Conservation (phyloP, 345 rosid species). For the Brassica incana region DNA sequence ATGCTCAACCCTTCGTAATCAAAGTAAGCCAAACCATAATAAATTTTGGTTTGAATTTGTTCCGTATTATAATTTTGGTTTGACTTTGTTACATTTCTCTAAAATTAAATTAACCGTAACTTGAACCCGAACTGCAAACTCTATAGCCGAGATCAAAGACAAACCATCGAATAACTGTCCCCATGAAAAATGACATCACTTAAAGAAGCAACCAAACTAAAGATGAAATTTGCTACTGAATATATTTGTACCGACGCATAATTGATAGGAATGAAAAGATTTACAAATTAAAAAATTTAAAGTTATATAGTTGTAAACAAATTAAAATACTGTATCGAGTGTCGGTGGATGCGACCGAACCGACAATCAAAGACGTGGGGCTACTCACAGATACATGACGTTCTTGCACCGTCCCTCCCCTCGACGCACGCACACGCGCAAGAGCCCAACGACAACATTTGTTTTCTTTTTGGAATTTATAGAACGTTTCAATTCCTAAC, state of each 20-base stretch:
- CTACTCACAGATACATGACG: slow-evolving; percentile 33
- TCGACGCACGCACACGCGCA: slow-evolving; percentile 38
- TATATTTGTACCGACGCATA: slow-evolving; percentile 36
- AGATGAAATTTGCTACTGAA: slow-evolving; percentile 28
- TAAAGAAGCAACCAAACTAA: slow-evolving; percentile 29
- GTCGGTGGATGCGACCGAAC: slow-evolving; percentile 45
- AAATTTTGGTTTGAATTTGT: not conserved
- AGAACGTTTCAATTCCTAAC: not conserved
- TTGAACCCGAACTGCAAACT: not conserved
- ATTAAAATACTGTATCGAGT: slow-evolving; percentile 14
- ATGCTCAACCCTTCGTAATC: not conserved
- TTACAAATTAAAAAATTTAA: not conserved
- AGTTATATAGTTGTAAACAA: slow-evolving; percentile 11
- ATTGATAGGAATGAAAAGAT: slow-evolving; percentile 17
- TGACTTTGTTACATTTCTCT: slow-evolving; percentile 6
- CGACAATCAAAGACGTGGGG: slow-evolving; percentile 44
- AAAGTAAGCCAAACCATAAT: slow-evolving; percentile 12
- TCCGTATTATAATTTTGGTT: not conserved
- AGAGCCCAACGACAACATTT: slow-evolving; percentile 26
- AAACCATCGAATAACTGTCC: slow-evolving; percentile 17
- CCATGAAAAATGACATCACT: slow-evolving; percentile 25
- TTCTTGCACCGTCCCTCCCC: slow-evolving; percentile 35
- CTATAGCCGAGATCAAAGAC: not conserved
- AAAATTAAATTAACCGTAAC: slow-evolving; percentile 3
- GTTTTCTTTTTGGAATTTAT: slow-evolving; percentile 31